These are phyloP conservation scores for Solanum pimpinellifolium DNA, from an alignment of 257 asterid genomes.

Conservation along the genomic window DNA sequence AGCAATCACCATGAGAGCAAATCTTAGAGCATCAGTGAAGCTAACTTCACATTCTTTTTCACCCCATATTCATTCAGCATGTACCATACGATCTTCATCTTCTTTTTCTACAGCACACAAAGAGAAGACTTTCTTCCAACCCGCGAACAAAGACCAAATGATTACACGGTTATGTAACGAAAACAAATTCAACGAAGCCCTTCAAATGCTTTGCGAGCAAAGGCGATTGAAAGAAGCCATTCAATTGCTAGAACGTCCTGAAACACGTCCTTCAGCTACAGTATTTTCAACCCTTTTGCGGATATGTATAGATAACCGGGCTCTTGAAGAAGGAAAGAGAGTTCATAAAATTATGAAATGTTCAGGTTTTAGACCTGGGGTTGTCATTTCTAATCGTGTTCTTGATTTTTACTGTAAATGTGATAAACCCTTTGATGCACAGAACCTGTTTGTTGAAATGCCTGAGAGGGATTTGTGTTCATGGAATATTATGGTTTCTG, in stretches of 20 bases:
- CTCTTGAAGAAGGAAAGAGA: constrained; percentile 44
- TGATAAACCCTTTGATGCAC: constrained; percentile 39
- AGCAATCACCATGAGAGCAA: background rate
- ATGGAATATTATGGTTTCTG: constrained; percentile 67
- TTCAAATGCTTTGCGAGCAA: constrained; percentile 36
- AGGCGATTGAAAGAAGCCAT: constrained; percentile 47
- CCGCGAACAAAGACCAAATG: constrained; percentile 1
- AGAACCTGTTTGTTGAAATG: constrained; percentile 47
- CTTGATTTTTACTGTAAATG: constrained; percentile 61
- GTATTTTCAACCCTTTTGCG: constrained; percentile 29
- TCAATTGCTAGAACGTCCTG: constrained; percentile 20
- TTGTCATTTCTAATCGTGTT: constrained; percentile 45
- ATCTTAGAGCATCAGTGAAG: background rate
- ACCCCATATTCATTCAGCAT: background rate
- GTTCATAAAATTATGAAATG: constrained; percentile 34
- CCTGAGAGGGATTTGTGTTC: constrained; percentile 49
- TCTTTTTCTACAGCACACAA: background rate
- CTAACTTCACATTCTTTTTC: background rate
- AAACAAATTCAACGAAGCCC: constrained; percentile 14
- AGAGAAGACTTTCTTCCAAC: background rate
- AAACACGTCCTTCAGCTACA: constrained; percentile 19
- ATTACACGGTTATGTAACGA: constrained; percentile 3
- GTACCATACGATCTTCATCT: background rate
- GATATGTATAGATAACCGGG: constrained; percentile 43
- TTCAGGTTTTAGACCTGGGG: constrained; percentile 40